These are phyloP conservation scores for Glaciozyma martinii DNA, from an alignment of 768 basidiomycete genomes.

Conservation along the genomic window DNA sequence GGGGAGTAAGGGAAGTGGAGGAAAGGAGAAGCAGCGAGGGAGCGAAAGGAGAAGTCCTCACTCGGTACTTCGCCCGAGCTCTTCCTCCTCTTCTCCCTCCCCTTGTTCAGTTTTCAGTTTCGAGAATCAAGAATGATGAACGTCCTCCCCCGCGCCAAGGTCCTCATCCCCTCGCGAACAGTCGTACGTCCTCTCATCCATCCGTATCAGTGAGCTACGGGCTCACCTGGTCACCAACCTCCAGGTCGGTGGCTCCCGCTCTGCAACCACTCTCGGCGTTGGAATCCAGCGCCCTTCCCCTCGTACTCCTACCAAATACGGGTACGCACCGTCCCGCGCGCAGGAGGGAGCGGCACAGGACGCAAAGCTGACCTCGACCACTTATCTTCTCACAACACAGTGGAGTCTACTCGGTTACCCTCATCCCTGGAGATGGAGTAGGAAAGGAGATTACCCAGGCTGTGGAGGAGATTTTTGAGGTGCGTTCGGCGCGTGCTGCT, in stretches of 20 bases:
- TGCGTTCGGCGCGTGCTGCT: neutral
- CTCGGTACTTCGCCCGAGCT: neutral
- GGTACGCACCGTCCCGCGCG: too few relatives aligned
- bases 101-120: too few relatives aligned
- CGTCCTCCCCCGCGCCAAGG: neutral
- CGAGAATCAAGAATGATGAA: too few relatives aligned
- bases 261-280: slow-evolving; percentile 30
- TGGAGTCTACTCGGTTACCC: slow-evolving; percentile 7
- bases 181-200: neutral
- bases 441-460: slow-evolving; percentile 95
- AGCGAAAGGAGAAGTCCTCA: neutral
- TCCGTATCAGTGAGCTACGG: neutral
- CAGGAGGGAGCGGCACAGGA: slow-evolving; percentile 36
- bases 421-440: slow-evolving; percentile 87
- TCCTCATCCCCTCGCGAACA: neutral
- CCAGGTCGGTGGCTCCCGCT: slow-evolving; percentile 12
- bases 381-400: neutral
- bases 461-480: slow-evolving; percentile 95
- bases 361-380: neutral
- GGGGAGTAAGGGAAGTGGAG: neutral
- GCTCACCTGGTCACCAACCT: neutral
- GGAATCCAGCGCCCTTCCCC: slow-evolving; percentile 18
- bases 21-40: neutral
- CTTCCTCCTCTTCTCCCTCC: neutral
- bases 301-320: slow-evolving; percentile 64